These are phyloP conservation scores for Panicum hallii DNA, from an alignment of 202 grass and related monocot species.

Conservation along the genomic window DNA sequence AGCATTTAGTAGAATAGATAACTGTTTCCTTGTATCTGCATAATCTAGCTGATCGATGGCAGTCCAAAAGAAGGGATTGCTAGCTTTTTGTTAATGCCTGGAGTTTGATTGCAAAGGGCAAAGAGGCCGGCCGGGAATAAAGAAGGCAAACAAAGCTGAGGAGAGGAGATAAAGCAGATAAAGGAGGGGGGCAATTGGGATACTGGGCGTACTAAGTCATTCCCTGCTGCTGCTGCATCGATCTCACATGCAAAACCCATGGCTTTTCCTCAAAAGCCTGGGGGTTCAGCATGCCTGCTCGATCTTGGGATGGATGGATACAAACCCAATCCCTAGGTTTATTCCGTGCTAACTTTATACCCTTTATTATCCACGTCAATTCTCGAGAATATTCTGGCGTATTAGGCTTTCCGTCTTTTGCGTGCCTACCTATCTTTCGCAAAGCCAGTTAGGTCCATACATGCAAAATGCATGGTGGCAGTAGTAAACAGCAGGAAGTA, in stretches of 20 bases:
- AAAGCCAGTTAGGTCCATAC: constrained; percentile 45
- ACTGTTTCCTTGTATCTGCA: constrained; percentile 31
- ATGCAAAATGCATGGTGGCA: background rate
- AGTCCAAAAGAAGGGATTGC: constrained; percentile 34
- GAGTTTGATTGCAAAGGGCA: constrained; percentile 53
- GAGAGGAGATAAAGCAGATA: constrained; percentile 31
- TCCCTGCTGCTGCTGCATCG: constrained; percentile 37
- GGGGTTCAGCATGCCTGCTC: constrained; percentile 47
- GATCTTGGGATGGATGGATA: constrained; percentile 30
- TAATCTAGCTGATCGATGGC: background rate
- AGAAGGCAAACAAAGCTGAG: constrained; percentile 54
- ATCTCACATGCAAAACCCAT: constrained; percentile 54
- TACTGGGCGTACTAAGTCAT: constrained; percentile 54
- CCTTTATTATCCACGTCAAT: constrained; percentile 51
- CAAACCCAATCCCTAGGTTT: constrained; percentile 76
- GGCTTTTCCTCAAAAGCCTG: constrained; percentile 83
- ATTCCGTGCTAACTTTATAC: constrained; percentile 54
- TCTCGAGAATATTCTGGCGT: constrained; percentile 53
- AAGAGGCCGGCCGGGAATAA: constrained; percentile 55
- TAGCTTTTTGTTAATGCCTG: constrained; percentile 55
- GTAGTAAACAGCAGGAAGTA: background rate
- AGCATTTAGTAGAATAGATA: background rate
- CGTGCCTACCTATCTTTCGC: constrained; percentile 44
- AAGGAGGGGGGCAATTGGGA: constrained; percentile 76
- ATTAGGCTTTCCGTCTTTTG: constrained; percentile 60